These are phyloP conservation scores for Phalaenopsis hybrid DNA, from an alignment of 116 monocot species.

Conservation along the genomic window DNA sequence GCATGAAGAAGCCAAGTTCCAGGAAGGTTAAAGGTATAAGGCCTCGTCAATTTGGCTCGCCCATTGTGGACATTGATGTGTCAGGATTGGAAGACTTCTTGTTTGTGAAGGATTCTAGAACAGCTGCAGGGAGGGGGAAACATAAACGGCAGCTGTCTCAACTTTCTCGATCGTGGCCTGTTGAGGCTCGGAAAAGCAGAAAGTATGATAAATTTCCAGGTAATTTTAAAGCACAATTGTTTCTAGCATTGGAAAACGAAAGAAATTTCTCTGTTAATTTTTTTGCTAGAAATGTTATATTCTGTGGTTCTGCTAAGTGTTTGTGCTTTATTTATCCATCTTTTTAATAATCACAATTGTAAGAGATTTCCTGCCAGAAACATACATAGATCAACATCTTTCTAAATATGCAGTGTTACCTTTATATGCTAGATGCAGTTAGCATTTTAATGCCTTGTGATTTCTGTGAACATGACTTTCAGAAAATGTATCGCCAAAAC, in stretches of 20 bases:
- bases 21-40: conserved; percentile 24
- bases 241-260: neutral
- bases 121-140: conserved; percentile 20
- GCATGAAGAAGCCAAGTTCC: conserved; percentile 45
- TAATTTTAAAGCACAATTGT: conserved; percentile 10
- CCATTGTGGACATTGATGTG: conserved; percentile 18
- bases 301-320: neutral
- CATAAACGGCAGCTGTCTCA: conserved; percentile 27
- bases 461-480: no score
- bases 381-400: neutral
- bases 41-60: neutral
- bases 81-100: conserved; percentile 38
- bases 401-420: neutral
- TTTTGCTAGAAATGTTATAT: neutral
- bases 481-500: neutral
- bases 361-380: neutral
- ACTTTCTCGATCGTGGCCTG: conserved; percentile 73
- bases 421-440: no score
- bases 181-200: conserved; percentile 38
- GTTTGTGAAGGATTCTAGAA: conserved; percentile 48
- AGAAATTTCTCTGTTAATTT: neutral
- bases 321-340: neutral
- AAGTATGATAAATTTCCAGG: conserved; percentile 43
- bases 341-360: neutral
- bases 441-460: no score